Conservation (phyloP, 345 rosid species). For the Garcia nutans region DNA sequence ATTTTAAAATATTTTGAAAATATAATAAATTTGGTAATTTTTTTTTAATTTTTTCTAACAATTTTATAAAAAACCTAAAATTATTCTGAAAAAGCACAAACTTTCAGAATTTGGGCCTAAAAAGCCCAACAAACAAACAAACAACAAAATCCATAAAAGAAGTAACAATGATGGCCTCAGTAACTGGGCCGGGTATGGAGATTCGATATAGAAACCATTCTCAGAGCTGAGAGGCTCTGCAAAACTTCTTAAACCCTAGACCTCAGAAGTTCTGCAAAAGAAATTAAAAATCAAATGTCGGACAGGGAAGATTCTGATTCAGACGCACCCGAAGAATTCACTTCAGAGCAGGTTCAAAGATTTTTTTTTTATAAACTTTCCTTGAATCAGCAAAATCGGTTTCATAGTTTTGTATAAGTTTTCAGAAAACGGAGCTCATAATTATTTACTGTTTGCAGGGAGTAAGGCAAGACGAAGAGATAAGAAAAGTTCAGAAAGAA, state of each 20-base stretch:
- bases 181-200: neutral
- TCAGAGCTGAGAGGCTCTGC: neutral
- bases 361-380: neutral
- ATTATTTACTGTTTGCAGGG: conserved; percentile 43
- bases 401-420: neutral
- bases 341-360: conserved; percentile 62
- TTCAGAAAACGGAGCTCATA: neutral
- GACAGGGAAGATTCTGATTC: conserved; percentile 49
- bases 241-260: conserved; percentile 30
- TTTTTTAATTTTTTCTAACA: no score
- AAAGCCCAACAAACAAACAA: no score
- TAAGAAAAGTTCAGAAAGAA: conserved; percentile 60
- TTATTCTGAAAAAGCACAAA: no score
- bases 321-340: conserved; percentile 77
- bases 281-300: conserved; percentile 36
- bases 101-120: no score
- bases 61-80: no score
- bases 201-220: neutral
- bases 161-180: no score
- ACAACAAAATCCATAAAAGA: neutral
- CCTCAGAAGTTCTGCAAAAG: neutral
- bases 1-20: no score
- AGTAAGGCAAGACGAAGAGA: conserved; percentile 50
- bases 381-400: neutral
- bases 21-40: no score